Conservation (phyloP, 805 yeast genomes). For the Suhomyces sp. region DNA sequence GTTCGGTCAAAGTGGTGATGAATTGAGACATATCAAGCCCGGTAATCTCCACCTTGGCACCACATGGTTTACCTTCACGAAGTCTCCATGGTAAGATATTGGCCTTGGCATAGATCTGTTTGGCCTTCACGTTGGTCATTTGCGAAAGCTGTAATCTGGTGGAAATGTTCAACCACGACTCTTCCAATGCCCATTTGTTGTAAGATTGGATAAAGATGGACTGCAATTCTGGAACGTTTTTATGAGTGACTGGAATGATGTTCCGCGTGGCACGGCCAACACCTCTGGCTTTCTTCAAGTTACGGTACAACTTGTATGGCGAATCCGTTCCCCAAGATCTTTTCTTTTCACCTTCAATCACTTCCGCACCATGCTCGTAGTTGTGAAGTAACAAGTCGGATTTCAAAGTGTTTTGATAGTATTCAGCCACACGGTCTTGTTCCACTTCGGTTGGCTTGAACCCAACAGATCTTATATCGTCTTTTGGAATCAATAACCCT, state of each 20-base stretch:
- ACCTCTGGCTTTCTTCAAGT: constrained; percentile 72
- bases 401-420: constrained; percentile 69
- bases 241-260: constrained; percentile 60
- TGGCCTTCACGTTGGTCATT: constrained; percentile 87
- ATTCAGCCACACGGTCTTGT: constrained; percentile 77
- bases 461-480: constrained; percentile 76
- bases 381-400: constrained; percentile 76
- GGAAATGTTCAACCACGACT: constrained; percentile 69
- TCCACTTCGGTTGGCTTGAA: constrained; percentile 71
- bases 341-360: constrained; percentile 61
- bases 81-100: constrained; percentile 85
- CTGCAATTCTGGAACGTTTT: constrained; percentile 69
- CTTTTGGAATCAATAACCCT: constrained; percentile 60
- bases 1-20: constrained; percentile 78
- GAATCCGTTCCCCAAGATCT: constrained; percentile 85
- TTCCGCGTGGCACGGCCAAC: constrained; percentile 71
- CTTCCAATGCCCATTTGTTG: constrained; percentile 66
- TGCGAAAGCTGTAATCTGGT: constrained; percentile 83
- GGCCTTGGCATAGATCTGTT: constrained; percentile 66
- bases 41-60: constrained; percentile 73
- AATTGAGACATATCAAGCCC: constrained; percentile 88
- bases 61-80: constrained; percentile 86
- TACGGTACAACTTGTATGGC: constrained; percentile 86
- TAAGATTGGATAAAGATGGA: constrained; percentile 74
- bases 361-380: constrained; percentile 63